A percentile compares a stretch with the other conserved stretches of the same genome.
phyloP scores from a whole-genome alignment of 352 stramenopile genomes.

The Phytophthora nicotianae region DNA sequence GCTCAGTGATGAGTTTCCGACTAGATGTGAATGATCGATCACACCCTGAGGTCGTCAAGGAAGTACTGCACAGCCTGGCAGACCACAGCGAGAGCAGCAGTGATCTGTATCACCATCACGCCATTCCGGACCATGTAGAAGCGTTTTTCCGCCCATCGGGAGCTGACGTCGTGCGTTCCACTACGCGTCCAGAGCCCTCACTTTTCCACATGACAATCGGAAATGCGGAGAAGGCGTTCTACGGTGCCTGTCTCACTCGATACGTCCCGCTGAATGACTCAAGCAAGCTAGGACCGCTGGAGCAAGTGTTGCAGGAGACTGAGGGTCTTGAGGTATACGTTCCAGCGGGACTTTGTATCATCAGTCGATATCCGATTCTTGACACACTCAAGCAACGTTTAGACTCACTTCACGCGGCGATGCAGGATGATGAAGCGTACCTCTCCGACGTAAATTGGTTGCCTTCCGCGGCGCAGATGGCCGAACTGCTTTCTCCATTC shows the following conservation, averaged over 20 bases:
- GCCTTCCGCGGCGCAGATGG: conserved; percentile 60
- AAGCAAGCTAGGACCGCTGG: conserved; percentile 69
- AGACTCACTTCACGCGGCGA: conserved; percentile 59
- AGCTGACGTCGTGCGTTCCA: conserved; percentile 63
- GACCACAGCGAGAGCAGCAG: conserved; percentile 51
- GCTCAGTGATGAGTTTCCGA: conserved; percentile 72
- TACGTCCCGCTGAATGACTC: conserved; percentile 77
- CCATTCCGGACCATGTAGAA: conserved; percentile 84
- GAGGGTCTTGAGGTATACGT: conserved; percentile 84
- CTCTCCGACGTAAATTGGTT: conserved; percentile 63
- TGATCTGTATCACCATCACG: conserved; percentile 74
- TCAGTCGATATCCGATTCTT: conserved; percentile 83
- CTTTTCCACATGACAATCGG: conserved; percentile 88
- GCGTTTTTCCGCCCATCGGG: conserved; percentile 77
- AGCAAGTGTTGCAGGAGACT: conserved; percentile 81
- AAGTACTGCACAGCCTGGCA: conserved; percentile 75
- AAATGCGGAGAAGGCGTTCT: conserved; percentile 82
- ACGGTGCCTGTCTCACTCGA: conserved; percentile 78
- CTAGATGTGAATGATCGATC: conserved; percentile 66
- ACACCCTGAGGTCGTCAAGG: conserved; percentile 62
- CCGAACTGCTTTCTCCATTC: conserved; percentile 64
- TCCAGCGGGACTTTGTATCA: conserved; percentile 75
- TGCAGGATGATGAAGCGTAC: conserved; percentile 64
- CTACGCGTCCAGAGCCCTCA: conserved; percentile 59
- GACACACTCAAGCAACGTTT: conserved; percentile 80